phyloP scores from a whole-genome alignment of 75 land plant genomes.

The Selaginella moellendorffii region DNA sequence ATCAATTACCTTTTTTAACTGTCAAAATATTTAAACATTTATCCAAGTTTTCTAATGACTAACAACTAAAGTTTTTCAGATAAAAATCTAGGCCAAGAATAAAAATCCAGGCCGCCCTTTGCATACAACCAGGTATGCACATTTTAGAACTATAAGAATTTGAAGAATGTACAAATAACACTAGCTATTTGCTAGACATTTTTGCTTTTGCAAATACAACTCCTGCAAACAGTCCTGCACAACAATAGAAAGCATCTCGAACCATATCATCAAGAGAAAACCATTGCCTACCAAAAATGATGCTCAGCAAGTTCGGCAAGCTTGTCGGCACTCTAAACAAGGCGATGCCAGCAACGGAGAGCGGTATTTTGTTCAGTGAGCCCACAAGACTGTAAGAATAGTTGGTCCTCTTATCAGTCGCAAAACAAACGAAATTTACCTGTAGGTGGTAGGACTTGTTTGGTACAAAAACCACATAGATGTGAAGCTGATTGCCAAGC shows the following conservation, averaged over 20 bases:
- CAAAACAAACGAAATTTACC: slow-evolving; percentile 30
- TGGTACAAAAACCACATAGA: slow-evolving; percentile 98
- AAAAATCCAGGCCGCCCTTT: not conserved
- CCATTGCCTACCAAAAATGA: slow-evolving; percentile 54
- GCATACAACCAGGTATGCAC: not conserved
- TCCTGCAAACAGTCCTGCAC: slow-evolving; percentile 68
- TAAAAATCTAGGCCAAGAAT: not conserved
- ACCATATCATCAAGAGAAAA: not conserved
- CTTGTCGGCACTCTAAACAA: slow-evolving; percentile 75
- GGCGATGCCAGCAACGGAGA: slow-evolving; percentile 71
- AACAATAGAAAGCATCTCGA: not conserved
- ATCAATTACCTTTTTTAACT: too few species aligned
- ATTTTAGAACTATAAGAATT: not conserved
- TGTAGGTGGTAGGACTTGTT: slow-evolving; percentile 88
- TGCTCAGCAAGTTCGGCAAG: slow-evolving; percentile 49
- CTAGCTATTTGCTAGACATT: slow-evolving; percentile 19
- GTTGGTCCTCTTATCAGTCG: not conserved
- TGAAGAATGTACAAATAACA: too few species aligned
- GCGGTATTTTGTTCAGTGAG: slow-evolving; percentile 89
- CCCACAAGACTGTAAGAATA: slow-evolving; percentile 63
- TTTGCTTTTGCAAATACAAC: slow-evolving; percentile 75
- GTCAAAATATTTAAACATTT: not conserved
- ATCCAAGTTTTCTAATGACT: not conserved
- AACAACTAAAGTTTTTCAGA: too few species aligned
- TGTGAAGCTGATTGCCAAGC: slow-evolving; percentile 91